Conservation (phyloP, 75 land plant genomes). For the Cryptomeria japonica region DNA sequence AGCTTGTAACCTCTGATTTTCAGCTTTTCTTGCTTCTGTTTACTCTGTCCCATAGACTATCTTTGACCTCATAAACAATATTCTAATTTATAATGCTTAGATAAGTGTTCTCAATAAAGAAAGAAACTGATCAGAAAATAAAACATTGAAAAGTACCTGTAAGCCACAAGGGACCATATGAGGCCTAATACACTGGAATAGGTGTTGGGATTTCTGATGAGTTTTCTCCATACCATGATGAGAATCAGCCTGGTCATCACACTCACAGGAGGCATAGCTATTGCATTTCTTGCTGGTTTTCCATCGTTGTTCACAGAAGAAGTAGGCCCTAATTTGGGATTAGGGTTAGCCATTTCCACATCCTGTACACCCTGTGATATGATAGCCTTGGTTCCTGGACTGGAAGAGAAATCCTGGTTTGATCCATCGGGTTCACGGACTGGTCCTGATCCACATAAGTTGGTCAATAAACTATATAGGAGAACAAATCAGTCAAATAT, state of each 20-base stretch:
- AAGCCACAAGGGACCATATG: slow-evolving; percentile 61
- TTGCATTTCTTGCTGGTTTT: not conserved
- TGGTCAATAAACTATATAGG: too few relatives aligned
- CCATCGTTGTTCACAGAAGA: not conserved
- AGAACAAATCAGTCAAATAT: too few relatives aligned
- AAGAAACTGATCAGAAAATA: not conserved
- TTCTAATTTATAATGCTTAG: not conserved
- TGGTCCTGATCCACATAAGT: too few relatives aligned
- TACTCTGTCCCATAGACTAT: too few relatives aligned
- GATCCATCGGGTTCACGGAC: not conserved
- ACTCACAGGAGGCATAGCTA: slow-evolving; percentile 51
- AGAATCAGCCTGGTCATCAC: slow-evolving; percentile 78
- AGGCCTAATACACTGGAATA: slow-evolving; percentile 65
- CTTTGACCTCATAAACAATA: too few relatives aligned
- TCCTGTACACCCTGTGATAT: not conserved
- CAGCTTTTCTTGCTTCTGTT: too few relatives aligned
- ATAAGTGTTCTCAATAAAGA: too few relatives aligned
- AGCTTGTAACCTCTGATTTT: too few relatives aligned
- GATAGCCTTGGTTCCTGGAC: not conserved
- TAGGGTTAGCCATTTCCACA: not conserved
- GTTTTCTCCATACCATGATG: slow-evolving; percentile 74
- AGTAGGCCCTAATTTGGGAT: not conserved
- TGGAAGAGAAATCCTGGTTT: not conserved
- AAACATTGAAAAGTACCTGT: slow-evolving; percentile 32
- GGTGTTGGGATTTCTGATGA: slow-evolving; percentile 74